Base-by-base conservation (phyloP, 2,329 filamentous ascomycete genomes). In the Pseudocercospora pini-densiflorae region DNA sequence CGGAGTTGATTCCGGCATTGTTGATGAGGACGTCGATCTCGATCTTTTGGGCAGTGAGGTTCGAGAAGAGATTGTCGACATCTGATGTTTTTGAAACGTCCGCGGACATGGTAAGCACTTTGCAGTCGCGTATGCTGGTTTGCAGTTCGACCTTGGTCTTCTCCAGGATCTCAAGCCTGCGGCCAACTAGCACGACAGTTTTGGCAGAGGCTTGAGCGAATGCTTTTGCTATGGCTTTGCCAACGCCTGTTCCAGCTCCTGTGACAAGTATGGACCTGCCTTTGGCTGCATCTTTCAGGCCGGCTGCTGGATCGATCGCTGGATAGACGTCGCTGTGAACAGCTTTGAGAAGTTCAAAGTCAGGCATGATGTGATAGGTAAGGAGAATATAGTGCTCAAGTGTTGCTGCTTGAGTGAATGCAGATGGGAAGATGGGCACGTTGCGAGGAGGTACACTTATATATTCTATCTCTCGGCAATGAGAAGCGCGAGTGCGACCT, bases 211-310 rank as follows among this genome's bases (percentile, higher is more conserved):
- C 68, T 60, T 66, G 58, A 23, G 64, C 70, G 64, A 70, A 71
- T 1, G 63, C 70, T 40, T 66, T 40, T 12, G 70, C 70, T 40
- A 71, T 71, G 14, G 59, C 66, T 59, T 64, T 43, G 12, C 68
- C 70, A n/a, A 69, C 66, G 49, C 68, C 70, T 2, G 61, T 36
- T 10, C 70, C 68, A 12, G 49, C 68, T 24, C 68, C 67, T n/a
- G 70, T 72, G 53, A 71, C 63, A 5, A 83, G 4, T 7, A 83
- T 70, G 8, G 71, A 78, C 66, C 81, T 83, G 57, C 77, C 78
- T 61, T 73, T 75, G 3, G 47, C 47, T 6, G 47, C 47, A 51
- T 51, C 19, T 24, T 51, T 51, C 3, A 51, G 10, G 5, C n/a
- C 47, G 10, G 21, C 16, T 5, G 47, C 10, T 12, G 47, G 19